A percentile compares a stretch with the other conserved stretches of the same genome.
These are phyloP conservation scores for Arachis hypogaea DNA, from an alignment of 306 rosid species.

Conservation along the genomic window DNA sequence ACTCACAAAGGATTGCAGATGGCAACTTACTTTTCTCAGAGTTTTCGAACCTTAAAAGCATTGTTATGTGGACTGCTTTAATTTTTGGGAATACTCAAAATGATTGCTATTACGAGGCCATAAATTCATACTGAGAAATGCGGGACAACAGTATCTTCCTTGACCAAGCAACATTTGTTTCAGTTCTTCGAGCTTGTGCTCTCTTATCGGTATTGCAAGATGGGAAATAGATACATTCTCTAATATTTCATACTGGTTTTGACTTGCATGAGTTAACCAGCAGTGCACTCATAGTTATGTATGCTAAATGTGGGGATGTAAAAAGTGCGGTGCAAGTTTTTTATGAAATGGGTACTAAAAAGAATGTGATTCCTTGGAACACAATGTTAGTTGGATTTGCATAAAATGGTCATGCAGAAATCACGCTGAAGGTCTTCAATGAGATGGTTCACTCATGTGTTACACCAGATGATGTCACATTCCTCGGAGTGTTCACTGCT, in stretches of 20 bases:
- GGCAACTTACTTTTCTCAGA: conserved; percentile 67
- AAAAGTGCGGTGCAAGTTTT: conserved; percentile 63
- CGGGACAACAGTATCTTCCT: conserved; percentile 58
- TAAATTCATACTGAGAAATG: conserved; percentile 62
- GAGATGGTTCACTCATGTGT: conserved; percentile 56
- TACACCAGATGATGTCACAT: conserved; percentile 74
- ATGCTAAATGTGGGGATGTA: conserved; percentile 83
- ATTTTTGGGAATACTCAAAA: conserved; percentile 74
- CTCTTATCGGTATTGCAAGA: conserved; percentile 60
- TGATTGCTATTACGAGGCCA: conserved; percentile 58
- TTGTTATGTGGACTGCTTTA: conserved; percentile 66
- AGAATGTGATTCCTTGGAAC: conserved; percentile 76
- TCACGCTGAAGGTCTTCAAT: conserved; percentile 57
- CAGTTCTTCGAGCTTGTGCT: conserved; percentile 71
- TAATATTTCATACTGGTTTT: conserved; percentile 70
- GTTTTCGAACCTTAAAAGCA: conserved; percentile 59
- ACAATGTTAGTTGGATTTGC: conserved; percentile 88
- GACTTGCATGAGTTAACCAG: conserved; percentile 69
- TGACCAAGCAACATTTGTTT: conserved; percentile 86
- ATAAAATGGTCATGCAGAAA: conserved; percentile 73
- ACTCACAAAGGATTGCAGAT: conserved; percentile 57
- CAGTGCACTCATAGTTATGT: conserved; percentile 84
- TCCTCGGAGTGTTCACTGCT: conserved; percentile 87
- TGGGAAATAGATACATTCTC: conserved; percentile 69
- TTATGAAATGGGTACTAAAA: conserved; percentile 59